Conservation (phyloP, 441 rosid genomes). For the Erodium moschatum region DNA sequence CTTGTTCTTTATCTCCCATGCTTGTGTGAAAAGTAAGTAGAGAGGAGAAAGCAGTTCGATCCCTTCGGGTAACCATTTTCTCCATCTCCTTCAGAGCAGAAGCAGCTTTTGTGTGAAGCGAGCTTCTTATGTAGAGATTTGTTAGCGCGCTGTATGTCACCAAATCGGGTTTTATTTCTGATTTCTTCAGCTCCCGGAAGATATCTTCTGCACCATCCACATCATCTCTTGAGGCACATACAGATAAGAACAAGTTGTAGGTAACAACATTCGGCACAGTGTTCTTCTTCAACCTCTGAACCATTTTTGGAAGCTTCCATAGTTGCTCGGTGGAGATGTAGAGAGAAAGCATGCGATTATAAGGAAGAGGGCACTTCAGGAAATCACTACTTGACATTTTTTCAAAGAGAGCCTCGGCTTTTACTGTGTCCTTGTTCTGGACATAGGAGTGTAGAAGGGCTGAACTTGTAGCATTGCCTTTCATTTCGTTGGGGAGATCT, state of each 20-base stretch:
- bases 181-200: slow-evolving; percentile 48
- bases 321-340: slow-evolving; percentile 43
- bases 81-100: slow-evolving; percentile 76
- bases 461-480: slow-evolving; percentile 53
- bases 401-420: slow-evolving; percentile 71
- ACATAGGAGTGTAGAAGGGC: slow-evolving; percentile 73
- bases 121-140: slow-evolving; percentile 48
- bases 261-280: slow-evolving; percentile 58
- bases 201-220: slow-evolving; percentile 53
- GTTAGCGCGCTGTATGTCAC: slow-evolving; percentile 61
- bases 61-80: slow-evolving; percentile 47
- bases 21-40: slow-evolving; percentile 60
- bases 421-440: slow-evolving; percentile 35
- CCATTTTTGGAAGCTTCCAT: slow-evolving; percentile 43
- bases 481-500: slow-evolving; percentile 64
- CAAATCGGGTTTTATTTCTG: slow-evolving; percentile 69
- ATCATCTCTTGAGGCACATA: slow-evolving; percentile 45
- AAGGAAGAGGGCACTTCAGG: slow-evolving; percentile 53
- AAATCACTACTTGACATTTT: slow-evolving; percentile 68
- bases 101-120: slow-evolving; percentile 45
- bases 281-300: slow-evolving; percentile 52
- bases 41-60: slow-evolving; percentile 54
- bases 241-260: slow-evolving; percentile 59
- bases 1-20: slow-evolving; percentile 51
- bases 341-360: slow-evolving; percentile 63